Evolutionary conservation across 371 early-diverging fungal species (phyloP).

Genomic region (Blakeslea trispora): DNA sequence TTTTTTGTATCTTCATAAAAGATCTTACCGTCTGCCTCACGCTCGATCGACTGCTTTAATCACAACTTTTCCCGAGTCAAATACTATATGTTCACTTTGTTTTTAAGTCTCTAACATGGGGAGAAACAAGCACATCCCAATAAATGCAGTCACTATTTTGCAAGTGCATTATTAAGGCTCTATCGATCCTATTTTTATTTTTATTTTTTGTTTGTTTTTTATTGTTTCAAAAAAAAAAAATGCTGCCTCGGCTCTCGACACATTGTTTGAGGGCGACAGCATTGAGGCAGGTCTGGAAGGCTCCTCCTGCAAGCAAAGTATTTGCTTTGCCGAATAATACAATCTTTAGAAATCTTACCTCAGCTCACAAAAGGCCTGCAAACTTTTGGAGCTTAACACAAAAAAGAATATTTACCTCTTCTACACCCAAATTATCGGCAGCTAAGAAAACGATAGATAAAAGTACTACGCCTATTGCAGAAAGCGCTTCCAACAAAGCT

Average conservation of each 20-base stretch:
- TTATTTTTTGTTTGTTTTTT: not conserved
- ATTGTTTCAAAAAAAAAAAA: not conserved
- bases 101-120: too few relatives aligned
- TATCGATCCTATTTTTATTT: not conserved
- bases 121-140: too few relatives aligned
- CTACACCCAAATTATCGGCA: not conserved
- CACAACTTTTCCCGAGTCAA: too few relatives aligned
- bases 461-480: not conserved
- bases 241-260: conserved; percentile 18
- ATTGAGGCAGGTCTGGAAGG: conserved; percentile 9
- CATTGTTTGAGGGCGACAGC: conserved; percentile 4
- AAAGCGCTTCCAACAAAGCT: not conserved
- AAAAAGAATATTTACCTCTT: conserved; percentile 18
- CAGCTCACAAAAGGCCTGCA: not conserved
- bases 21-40: too few relatives aligned
- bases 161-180: too few relatives aligned
- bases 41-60: too few relatives aligned
- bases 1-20: too few relatives aligned
- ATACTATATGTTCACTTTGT: too few relatives aligned
- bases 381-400: not conserved
- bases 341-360: not conserved
- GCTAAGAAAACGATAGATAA: not conserved
- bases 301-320: not conserved
- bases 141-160: too few relatives aligned
- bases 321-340: not conserved